Evolutionary conservation across 2,329 filamentous ascomycete genomes (phyloP), one percentile per base, ranked within the genome.

Genomic region (Dichotomopilus funicola): DNA sequence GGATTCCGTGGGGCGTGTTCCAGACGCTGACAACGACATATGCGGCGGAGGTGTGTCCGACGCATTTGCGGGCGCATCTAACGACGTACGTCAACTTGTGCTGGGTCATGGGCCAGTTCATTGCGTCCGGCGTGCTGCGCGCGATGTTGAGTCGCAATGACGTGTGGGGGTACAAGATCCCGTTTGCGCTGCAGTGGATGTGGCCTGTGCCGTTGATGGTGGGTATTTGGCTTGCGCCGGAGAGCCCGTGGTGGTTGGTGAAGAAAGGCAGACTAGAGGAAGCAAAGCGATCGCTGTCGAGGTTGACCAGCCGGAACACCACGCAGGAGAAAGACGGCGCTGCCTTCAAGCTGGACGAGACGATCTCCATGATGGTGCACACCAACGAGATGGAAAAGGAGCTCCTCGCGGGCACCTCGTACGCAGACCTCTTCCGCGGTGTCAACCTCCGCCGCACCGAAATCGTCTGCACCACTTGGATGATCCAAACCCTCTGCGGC

Each of bases 51-150:
- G 72, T 78, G 9, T 71, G 73, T 4, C 74, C 74, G n/a, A 65
- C 72, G 46, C 73, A 73, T 1, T 72, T 82, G 2, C 70, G 79
- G 3, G 73, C 75, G 0, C 79, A 79, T 45, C 70, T 82, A 3
- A 81, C 78, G 0, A 78, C 75, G 0, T 80, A 77, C 52, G 77
- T 78, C 63, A 82, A 82, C 59, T 72, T 81, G 66, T 81, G 78
- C 60, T 82, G 78, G 75, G 76, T 79, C 3, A 76, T 81, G 48
- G 79, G 79, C 0, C 78, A 82, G 58, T 72, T 76, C 60, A 67
- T 75, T 47, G 71, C 72, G 2, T 67, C 72, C 4, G 74, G 70
- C 48, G 68, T 75, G 0, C 65, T 73, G 31, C 68, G 69, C 51
- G 73, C 69, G 9, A 68, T 74, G 5, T 67, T 73, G 13, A 55